Percentiles rank a stretch among this genome's conserved stretches.
phyloP scores from a whole-genome alignment of 768 basidiomycete species.

The Pulveroboletus sp. region DNA sequence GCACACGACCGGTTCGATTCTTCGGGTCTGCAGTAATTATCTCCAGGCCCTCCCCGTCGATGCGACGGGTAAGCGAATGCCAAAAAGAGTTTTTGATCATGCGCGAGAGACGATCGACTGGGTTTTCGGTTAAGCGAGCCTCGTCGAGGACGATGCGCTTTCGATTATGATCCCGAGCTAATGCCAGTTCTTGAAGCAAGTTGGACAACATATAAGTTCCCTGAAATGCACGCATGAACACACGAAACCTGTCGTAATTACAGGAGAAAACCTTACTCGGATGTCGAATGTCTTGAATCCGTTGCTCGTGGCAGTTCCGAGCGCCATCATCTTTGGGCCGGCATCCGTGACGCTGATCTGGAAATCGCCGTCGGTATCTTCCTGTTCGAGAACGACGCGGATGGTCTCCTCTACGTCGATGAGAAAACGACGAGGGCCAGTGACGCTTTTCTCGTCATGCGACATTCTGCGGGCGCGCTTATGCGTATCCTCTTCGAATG shows the following conservation, averaged over 20 bases:
- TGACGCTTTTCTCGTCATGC: slow-evolving; percentile 85
- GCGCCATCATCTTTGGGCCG: slow-evolving; percentile 92
- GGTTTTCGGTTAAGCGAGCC: slow-evolving; percentile 95
- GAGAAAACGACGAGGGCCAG: slow-evolving; percentile 83
- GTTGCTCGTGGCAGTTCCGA: slow-evolving; percentile 96
- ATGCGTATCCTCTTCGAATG: slow-evolving; percentile 78
- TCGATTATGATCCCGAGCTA: slow-evolving; percentile 91
- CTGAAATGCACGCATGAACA: slow-evolving; percentile 37
- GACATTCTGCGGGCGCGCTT: slow-evolving; percentile 76
- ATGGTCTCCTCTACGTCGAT: slow-evolving; percentile 99
- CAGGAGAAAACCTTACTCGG: slow-evolving; percentile 50
- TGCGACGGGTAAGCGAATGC: slow-evolving; percentile 94
- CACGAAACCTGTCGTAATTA: not conserved
- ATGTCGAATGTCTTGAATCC: slow-evolving; percentile 98
- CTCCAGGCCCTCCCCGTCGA: slow-evolving; percentile 96
- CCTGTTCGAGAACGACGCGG: slow-evolving; percentile 92
- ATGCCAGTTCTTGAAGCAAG: slow-evolving; percentile 95
- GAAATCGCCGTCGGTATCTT: slow-evolving; percentile 96
- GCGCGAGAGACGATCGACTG: slow-evolving; percentile 91
- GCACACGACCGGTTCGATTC: slow-evolving; percentile 87
- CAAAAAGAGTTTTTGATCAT: slow-evolving; percentile 99
- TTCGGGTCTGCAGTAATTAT: slow-evolving; percentile 98
- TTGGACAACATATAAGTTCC: slow-evolving; percentile 99
- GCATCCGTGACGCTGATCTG: slow-evolving; percentile 96
- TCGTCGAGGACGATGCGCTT: slow-evolving; percentile 99